phyloP scores from a whole-genome alignment of 2,329 filamentous ascomycete genomes.

The Aspergillus arachidicola region DNA sequence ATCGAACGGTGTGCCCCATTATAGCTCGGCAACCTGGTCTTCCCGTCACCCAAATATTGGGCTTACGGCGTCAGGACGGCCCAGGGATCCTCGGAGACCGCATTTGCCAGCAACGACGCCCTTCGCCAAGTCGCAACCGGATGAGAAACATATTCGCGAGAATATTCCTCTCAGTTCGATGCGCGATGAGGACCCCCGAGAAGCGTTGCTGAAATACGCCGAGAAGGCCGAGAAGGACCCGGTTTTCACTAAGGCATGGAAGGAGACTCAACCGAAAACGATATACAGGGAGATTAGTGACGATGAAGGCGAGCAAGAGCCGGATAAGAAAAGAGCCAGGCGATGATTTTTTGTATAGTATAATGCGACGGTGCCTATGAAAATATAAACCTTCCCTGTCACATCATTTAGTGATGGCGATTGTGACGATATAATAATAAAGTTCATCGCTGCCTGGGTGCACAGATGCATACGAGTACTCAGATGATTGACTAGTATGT shows the following conservation, averaged over 20 bases:
- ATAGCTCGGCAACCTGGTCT: constrained; percentile 66
- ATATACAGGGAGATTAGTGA: constrained; percentile 90
- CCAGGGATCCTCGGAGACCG: constrained; percentile 79
- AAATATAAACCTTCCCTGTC: not conserved
- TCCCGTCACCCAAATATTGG: constrained; percentile 70
- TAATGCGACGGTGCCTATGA: not conserved
- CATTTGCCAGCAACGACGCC: constrained; percentile 82
- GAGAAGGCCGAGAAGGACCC: constrained; percentile 91
- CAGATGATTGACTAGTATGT: not conserved
- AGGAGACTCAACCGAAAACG: constrained; percentile 85
- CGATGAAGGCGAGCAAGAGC: constrained; percentile 69
- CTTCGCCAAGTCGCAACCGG: constrained; percentile 86
- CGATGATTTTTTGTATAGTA: constrained; percentile 25
- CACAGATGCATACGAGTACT: not conserved
- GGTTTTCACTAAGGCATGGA: constrained; percentile 92
- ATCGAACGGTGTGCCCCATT: constrained; percentile 70
- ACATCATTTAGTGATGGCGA: not conserved
- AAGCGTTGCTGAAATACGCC: constrained; percentile 92
- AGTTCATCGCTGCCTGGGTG: not conserved
- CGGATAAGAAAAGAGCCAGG: constrained; percentile 63
- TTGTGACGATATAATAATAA: not conserved
- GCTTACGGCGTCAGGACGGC: constrained; percentile 75
- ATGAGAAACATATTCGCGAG: constrained; percentile 84
- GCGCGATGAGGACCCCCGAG: constrained; percentile 93
- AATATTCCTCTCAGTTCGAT: constrained; percentile 88